Evolutionary conservation across 2,329 filamentous ascomycete species (phyloP).

Genomic region (Harringtonia lauricola): DNA sequence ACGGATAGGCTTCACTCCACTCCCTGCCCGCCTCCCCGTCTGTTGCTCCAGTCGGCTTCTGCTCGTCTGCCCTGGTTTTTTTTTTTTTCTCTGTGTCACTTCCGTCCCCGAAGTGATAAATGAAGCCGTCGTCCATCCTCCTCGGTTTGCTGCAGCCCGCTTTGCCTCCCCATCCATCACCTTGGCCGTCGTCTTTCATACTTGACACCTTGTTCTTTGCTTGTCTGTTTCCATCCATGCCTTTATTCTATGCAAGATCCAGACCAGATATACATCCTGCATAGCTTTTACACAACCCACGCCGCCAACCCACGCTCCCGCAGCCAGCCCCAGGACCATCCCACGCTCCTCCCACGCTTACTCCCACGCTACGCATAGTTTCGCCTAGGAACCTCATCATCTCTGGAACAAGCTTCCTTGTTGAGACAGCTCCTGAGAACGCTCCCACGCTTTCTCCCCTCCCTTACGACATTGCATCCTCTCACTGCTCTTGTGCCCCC

Average conservation of each 20-base stretch:
- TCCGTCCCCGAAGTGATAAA: no score
- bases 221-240: neutral
- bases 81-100: no score
- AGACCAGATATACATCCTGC: constrained; percentile 1
- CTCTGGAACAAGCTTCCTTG: constrained; percentile 1
- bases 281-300: constrained; percentile 2
- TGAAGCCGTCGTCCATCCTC: no score
- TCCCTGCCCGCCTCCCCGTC: no score
- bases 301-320: constrained; percentile 5
- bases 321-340: constrained; percentile 6
- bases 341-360: constrained; percentile 9
- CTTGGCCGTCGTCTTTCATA: no score
- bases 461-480: neutral
- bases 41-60: no score
- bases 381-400: constrained; percentile 8
- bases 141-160: no score
- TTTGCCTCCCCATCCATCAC: neutral
- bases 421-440: constrained; percentile 1
- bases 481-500: neutral
- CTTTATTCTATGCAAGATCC: constrained; percentile 3
- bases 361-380: constrained; percentile 9
- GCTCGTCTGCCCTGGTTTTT: no score
- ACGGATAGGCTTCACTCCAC: no score
- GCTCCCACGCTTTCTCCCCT: neutral
- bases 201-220: neutral